Conservation (phyloP, 345 rosid genomes). For the Crucihimalaya himalaica region DNA sequence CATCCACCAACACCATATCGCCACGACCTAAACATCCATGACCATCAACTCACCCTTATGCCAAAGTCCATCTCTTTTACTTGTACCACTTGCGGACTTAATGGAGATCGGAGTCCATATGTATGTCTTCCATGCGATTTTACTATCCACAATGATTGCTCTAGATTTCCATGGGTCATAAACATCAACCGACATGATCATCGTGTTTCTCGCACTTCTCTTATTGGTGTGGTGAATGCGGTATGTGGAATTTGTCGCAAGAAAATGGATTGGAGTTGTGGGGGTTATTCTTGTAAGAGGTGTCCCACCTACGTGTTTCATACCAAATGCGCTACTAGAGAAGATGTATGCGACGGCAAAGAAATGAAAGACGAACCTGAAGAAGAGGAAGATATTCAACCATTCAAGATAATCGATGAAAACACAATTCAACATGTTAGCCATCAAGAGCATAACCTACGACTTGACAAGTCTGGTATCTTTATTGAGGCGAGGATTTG, state of each 20-base stretch:
- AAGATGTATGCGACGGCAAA: too few species aligned
- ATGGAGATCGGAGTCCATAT: conserved; percentile 16
- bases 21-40: background rate
- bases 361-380: too few species aligned
- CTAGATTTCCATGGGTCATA: background rate
- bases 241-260: background rate
- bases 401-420: too few species aligned
- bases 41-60: background rate
- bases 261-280: background rate
- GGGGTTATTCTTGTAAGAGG: background rate
- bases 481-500: too few species aligned
- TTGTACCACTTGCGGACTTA: background rate
- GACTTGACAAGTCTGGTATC: too few species aligned
- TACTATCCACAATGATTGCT: background rate
- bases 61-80: background rate
- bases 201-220: background rate
- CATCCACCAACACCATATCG: background rate
- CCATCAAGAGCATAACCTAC: too few species aligned
- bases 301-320: too few species aligned
- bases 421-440: too few species aligned
- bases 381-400: too few species aligned
- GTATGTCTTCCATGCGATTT: background rate
- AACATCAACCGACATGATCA: conserved; percentile 10
- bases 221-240: background rate
- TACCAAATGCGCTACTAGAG: too few species aligned